A percentile compares a stretch with the other conserved stretches of the same genome.
Conservation (phyloP, 148 eudicot species). For the Hydrangea macrophylla region DNA sequence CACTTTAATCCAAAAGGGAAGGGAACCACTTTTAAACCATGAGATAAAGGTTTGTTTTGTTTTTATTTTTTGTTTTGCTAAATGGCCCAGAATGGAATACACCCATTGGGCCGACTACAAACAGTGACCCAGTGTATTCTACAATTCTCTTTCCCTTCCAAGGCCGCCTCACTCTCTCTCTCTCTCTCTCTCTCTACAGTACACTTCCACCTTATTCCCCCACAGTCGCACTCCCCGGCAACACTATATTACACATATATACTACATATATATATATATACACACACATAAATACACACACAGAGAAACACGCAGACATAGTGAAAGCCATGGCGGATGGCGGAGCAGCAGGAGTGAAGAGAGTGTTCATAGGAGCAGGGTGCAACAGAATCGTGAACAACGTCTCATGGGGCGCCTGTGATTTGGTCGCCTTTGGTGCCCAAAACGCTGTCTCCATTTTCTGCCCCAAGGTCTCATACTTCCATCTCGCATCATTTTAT, state of each 20-base stretch:
- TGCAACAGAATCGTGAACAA: conserved; percentile 91
- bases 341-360: conserved; percentile 32
- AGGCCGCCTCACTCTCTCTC: neutral
- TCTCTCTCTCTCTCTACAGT: conserved; percentile 8
- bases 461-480: conserved; percentile 56
- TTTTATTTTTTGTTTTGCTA: too few relatives aligned
- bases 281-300: neutral
- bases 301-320: neutral
- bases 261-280: too few relatives aligned
- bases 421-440: conserved; percentile 74
- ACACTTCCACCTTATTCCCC: too few relatives aligned
- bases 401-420: conserved; percentile 88
- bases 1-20: too few relatives aligned
- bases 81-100: too few relatives aligned
- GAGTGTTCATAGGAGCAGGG: conserved; percentile 82
- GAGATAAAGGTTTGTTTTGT: too few relatives aligned
- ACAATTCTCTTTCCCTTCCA: neutral
- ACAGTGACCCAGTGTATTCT: too few relatives aligned
- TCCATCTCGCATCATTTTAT: neutral
- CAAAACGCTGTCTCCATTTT: conserved; percentile 90
- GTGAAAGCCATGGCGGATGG: neutral
- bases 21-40: too few relatives aligned
- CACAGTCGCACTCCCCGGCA: too few relatives aligned
- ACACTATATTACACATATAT: too few relatives aligned
- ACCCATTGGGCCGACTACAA: too few relatives aligned